Base-by-base conservation (phyloP, 305 asterid species). In the Solanum aculeatissimum region DNA sequence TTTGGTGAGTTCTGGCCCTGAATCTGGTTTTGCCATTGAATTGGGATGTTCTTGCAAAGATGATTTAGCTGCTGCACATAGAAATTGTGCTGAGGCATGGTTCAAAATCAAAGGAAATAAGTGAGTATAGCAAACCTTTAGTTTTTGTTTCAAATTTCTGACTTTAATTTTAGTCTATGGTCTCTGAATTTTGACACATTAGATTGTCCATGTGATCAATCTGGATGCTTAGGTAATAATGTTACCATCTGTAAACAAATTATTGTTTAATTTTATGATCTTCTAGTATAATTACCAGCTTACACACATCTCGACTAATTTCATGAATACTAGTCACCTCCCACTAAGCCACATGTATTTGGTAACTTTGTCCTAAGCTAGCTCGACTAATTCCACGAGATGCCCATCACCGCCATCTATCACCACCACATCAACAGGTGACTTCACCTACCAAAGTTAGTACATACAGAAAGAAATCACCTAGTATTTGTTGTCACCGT, bases 51-150 rank as follows among this genome's bases (percentile, higher is more conserved):
- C 93, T 55, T 96, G 98, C 72, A 96, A 96, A 88, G 92, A 91
- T 86, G 99, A 96, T 85, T 92, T 96, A 68, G 96, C 98, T 87
- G 94, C 93, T 88, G 96, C 97, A 54, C 99, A 96, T 80, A 93
- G 85, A 85, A 94, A 93, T 80, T 96, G 99, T 89, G 99, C 99
- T 70, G 98, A 93, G 84, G 88, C 97, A 75, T 95, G 99, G 99
- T 95, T 95, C 94, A 94, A 93, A 89, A 94, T 95, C 91, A 96
- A 92, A 90, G 99, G 99, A 84, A 93, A 96, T 89, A 94, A 91
- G 99, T 96, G 69, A 92, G 95, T 88, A 15, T 38, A 55, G 68
- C 83, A 18, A 35, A 63, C n/a, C 81, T 45, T 40, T 74, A 45
- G 15, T 45, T 74, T 45, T 14, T 7, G 11, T 74, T 74, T 45